Evolutionary conservation across 192 early-diverging fungal genomes (phyloP).

Genomic region (Gonapodya prolifera): DNA sequence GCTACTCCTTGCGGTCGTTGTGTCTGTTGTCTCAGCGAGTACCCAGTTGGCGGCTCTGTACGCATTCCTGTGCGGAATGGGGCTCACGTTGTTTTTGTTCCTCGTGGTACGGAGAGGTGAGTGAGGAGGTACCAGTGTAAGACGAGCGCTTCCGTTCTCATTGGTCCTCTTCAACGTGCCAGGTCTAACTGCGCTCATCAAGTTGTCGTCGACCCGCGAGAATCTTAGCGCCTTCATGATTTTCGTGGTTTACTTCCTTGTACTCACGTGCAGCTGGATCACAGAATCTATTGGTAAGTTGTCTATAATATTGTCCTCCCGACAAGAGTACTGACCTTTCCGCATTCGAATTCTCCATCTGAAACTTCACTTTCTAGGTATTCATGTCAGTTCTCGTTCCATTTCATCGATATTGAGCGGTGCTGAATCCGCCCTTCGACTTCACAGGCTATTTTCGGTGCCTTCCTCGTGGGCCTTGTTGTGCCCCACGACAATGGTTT

Average conservation of each 20-base stretch:
- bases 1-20: constrained; percentile 29
- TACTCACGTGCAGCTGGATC: background rate
- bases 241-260: background rate
- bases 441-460: constrained; percentile 82
- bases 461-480: constrained; percentile 74
- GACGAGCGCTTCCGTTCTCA: background rate
- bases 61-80: constrained; percentile 61
- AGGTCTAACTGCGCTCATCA: background rate
- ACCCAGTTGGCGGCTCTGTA: constrained; percentile 62
- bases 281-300: background rate
- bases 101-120: constrained; percentile 32
- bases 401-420: background rate
- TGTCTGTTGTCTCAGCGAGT: constrained; percentile 53
- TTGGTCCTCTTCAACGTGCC: background rate
- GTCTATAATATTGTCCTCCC: background rate
- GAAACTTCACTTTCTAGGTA: background rate
- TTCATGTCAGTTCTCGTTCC: background rate
- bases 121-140: background rate
- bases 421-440: background rate
- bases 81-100: constrained; percentile 54
- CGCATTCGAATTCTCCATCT: no score
- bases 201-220: background rate
- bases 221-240: background rate
- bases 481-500: constrained; percentile 81
- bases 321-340: no score